Percentiles rank a stretch among this genome's conserved stretches.
phyloP scores from a whole-genome alignment of 441 rosid genomes.

The Euphorbia celastroides region DNA sequence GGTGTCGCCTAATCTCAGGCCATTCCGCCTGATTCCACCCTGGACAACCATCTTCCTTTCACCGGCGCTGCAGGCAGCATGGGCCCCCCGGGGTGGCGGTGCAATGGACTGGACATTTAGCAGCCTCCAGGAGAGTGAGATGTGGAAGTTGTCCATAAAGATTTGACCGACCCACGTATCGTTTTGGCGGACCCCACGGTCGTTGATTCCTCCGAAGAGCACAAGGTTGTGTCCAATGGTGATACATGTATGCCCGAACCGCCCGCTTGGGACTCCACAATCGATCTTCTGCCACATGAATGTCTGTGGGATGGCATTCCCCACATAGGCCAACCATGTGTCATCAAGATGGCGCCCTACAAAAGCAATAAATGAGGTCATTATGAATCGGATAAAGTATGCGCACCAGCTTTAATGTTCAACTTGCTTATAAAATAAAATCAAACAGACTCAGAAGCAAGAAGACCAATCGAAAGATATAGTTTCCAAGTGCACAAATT shows the following conservation, averaged over 20 bases:
- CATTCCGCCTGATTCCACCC: slow-evolving; percentile 73
- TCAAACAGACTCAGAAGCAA: neutral
- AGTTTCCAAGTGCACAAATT: neutral
- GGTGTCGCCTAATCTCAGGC: slow-evolving; percentile 68
- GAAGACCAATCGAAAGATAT: neutral
- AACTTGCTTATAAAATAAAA: neutral
- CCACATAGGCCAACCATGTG: slow-evolving; percentile 72
- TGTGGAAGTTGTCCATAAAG: slow-evolving; percentile 30
- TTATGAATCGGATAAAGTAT: neutral
- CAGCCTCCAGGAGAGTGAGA: slow-evolving; percentile 57
- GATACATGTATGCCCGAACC: slow-evolving; percentile 86
- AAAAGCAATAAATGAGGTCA: neutral
- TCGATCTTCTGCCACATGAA: slow-evolving; percentile 62
- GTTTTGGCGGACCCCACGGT: slow-evolving; percentile 67
- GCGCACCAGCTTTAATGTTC: neutral
- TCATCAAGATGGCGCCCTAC: slow-evolving; percentile 95
- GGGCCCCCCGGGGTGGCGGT: slow-evolving; percentile 90
- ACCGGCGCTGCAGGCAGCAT: slow-evolving; percentile 66
- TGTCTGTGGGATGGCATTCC: slow-evolving; percentile 38
- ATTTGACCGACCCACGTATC: slow-evolving; percentile 84
- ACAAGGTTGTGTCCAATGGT: slow-evolving; percentile 49
- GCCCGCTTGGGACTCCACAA: slow-evolving; percentile 74
- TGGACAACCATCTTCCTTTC: slow-evolving; percentile 68
- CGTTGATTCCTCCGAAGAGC: slow-evolving; percentile 88
- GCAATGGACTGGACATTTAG: slow-evolving; percentile 43